These are phyloP conservation scores for Gryganskiella cystojenkinii DNA, from an alignment of 192 early-diverging fungal species.

Conservation along the genomic window DNA sequence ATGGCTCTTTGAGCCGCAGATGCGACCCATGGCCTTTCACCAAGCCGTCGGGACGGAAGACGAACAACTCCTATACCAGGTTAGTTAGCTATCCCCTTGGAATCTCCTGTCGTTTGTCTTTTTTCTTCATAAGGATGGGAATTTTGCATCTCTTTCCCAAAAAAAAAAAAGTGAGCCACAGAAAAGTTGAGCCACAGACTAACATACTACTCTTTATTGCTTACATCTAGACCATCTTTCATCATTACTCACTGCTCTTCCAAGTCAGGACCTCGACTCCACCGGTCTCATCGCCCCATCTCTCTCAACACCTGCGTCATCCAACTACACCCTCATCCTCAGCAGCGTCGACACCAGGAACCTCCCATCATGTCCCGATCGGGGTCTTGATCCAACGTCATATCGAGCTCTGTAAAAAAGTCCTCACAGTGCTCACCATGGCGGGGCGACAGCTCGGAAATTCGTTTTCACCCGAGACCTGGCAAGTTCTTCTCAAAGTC, in stretches of 20 bases:
- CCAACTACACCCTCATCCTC: conserved; percentile 30
- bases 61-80: conserved; percentile 82
- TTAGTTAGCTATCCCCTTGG: conserved; percentile 10
- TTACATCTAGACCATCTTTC: conserved; percentile 71
- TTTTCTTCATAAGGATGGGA: conserved; percentile 2
- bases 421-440: conserved; percentile 69
- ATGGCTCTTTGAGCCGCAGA: conserved; percentile 77
- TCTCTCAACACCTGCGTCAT: background rate
- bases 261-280: conserved; percentile 51
- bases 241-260: conserved; percentile 81
- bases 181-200: too few relatives aligned
- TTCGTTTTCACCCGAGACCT: conserved; percentile 78
- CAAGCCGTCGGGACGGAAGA: conserved; percentile 51
- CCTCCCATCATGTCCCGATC: conserved; percentile 27
- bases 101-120: too few relatives aligned
- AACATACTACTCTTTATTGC: background rate
- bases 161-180: too few relatives aligned
- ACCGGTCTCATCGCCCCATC: conserved; percentile 25
- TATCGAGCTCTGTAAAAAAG: conserved; percentile 80
- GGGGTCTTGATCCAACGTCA: conserved; percentile 62
- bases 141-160: too few relatives aligned
- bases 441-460: conserved; percentile 68
- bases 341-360: conserved; percentile 11
- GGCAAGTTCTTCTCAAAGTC: conserved; percentile 84
- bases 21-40: conserved; percentile 69